Evolutionary conservation across 495 filamentous ascomycete species (phyloP).

Genomic region (Neurospora sp.): DNA sequence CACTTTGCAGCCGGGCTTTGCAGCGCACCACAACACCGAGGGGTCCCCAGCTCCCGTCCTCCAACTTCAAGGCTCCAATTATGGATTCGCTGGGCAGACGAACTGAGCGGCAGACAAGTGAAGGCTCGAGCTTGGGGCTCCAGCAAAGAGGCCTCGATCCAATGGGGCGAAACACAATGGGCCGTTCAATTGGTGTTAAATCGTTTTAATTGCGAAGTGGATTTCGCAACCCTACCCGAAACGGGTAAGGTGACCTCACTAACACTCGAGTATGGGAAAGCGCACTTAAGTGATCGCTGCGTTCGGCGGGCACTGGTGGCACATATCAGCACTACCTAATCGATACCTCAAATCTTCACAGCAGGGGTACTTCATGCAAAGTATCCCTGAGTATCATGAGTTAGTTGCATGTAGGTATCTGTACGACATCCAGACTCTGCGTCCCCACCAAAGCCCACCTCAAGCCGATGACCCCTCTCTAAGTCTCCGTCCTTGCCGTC

Average conservation of each 20-base stretch:
- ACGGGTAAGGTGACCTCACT: background rate
- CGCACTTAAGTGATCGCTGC: background rate
- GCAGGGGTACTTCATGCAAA: background rate
- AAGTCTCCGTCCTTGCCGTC: background rate
- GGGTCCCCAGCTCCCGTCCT: background rate
- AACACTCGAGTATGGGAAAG: background rate
- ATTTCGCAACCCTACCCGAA: background rate
- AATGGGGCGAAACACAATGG: background rate
- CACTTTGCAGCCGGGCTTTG: background rate
- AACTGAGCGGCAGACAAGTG: background rate
- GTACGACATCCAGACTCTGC: background rate
- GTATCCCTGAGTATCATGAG: background rate
- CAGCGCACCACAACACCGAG: background rate
- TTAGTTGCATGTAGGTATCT: background rate
- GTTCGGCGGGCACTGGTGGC: background rate
- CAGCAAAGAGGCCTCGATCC: background rate
- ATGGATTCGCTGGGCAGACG: background rate
- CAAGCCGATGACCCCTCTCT: background rate
- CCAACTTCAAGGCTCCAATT: background rate
- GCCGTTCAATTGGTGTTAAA: background rate
- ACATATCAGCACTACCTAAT: background rate
- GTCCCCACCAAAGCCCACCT: background rate
- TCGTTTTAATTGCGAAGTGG: background rate
- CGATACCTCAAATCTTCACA: background rate
- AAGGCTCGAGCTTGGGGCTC: background rate